A percentile compares a stretch with the other conserved stretches of the same genome.
phyloP scores from a whole-genome alignment of 2,329 filamentous ascomycete species.

The Penicillium occitanis region DNA sequence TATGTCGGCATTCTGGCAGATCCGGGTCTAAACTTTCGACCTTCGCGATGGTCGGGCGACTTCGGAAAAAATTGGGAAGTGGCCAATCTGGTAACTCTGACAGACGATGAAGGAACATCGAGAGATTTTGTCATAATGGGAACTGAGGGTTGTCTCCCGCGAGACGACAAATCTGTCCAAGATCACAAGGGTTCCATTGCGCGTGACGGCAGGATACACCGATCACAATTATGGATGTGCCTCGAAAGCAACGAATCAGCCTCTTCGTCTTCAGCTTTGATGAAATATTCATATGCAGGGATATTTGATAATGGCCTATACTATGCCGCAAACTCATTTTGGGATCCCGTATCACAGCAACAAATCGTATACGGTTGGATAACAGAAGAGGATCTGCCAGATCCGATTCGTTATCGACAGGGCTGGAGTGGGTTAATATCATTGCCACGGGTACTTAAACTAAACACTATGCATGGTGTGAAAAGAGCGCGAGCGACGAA shows the following conservation, averaged over 20 bases:
- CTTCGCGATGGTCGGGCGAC: conserved; percentile 51
- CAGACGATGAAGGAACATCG: conserved; percentile 31
- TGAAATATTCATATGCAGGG: conserved; percentile 45
- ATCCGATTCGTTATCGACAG: conserved; percentile 45
- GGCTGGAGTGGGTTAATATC: conserved; percentile 54
- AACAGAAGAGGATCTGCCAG: conserved; percentile 51
- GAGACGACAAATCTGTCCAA: neutral
- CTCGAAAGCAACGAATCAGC: conserved; percentile 33
- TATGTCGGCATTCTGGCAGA: conserved; percentile 48
- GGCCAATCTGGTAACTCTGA: conserved; percentile 48
- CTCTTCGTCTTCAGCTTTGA: conserved; percentile 22
- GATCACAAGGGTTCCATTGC: conserved; percentile 1
- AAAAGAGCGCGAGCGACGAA: conserved; percentile 37
- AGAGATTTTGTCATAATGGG: conserved; percentile 49
- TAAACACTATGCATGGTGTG: conserved; percentile 43
- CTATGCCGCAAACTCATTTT: conserved; percentile 54
- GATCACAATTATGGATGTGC: conserved; percentile 48
- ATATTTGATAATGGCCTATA: conserved; percentile 51
- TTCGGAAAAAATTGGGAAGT: conserved; percentile 56
- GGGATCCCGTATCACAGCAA: conserved; percentile 43
- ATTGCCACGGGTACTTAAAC: conserved; percentile 46
- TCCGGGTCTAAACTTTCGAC: conserved; percentile 40
- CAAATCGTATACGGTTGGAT: conserved; percentile 54
- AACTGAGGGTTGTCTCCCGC: conserved; percentile 43
- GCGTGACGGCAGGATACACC: conserved; percentile 25